A percentile compares a stretch with the other conserved stretches of the same genome.
Conservation (phyloP, 495 filamentous ascomycete species). For the Penicillium nucicola region DNA sequence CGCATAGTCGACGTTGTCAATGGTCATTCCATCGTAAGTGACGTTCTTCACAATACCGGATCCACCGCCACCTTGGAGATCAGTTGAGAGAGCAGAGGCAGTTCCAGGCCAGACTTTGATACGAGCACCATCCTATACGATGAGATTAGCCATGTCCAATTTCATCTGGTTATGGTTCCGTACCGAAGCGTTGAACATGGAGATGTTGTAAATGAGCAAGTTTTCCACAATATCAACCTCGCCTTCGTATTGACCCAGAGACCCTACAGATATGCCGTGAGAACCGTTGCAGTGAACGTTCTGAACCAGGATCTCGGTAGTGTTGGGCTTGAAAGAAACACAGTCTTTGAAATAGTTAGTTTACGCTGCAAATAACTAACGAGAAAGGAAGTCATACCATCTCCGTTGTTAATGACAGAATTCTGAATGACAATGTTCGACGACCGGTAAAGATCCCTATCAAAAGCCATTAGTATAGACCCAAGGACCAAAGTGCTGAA, state of each 20-base stretch:
- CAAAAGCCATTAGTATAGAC: background rate
- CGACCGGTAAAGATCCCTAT: constrained; percentile 61
- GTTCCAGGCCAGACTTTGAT: constrained; percentile 70
- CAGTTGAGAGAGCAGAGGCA: constrained; percentile 45
- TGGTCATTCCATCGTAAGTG: constrained; percentile 53
- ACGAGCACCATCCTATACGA: constrained; percentile 55
- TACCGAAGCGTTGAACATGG: constrained; percentile 60
- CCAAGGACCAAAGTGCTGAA: background rate
- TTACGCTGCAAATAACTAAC: background rate
- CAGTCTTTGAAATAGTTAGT: constrained; percentile 45
- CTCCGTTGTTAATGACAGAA: constrained; percentile 64
- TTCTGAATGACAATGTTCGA: constrained; percentile 64
- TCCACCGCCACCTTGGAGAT: constrained; percentile 61
- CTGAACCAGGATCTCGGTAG: constrained; percentile 69
- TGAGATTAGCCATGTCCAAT: background rate
- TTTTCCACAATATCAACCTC: constrained; percentile 65
- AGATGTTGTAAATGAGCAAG: constrained; percentile 62
- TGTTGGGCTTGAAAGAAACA: constrained; percentile 77
- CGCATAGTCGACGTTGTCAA: constrained; percentile 60
- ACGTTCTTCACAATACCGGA: constrained; percentile 52
- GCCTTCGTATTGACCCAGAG: constrained; percentile 62
- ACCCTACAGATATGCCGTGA: constrained; percentile 70
- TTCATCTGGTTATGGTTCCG: constrained; percentile 2
- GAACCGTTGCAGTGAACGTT: constrained; percentile 69
- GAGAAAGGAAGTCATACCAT: constrained; percentile 41